Evolutionary conservation across 192 early-diverging fungal genomes (phyloP), one percentile per base, ranked within the genome.

Genomic region (Podila epigama): DNA sequence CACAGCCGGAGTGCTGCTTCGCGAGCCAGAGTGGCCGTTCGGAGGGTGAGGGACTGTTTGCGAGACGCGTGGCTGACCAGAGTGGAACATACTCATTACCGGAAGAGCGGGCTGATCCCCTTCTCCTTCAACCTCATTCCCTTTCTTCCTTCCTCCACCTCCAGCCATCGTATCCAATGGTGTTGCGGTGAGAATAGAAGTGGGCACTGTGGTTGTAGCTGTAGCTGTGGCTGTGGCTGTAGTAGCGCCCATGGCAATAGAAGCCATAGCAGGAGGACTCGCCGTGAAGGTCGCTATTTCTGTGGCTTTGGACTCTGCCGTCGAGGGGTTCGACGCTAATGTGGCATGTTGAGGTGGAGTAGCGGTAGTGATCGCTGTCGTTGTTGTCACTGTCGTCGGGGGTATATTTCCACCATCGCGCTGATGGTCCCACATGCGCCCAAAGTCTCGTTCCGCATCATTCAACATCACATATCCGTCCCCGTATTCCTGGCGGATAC

Each of bases 401-500:
- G 20, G 37, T 40, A 40, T 36, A 10, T 29, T 39, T 8, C 18
- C 58, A 41, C 11, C 12, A 16, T 55, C 53, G 53, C 53, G 53
- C 27, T n/a, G n/a, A n/a, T 10, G 58, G 41, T 60, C 58, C 58
- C 58, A 60, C 58, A 39, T 58, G 32, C 53, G 31, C 33, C 58
- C 58, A 37, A 20, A 20, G 4, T 36, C 36, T 15, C 34, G 25
- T 20, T 72, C 63, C 3, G 29, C 39, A 16, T 62, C 48, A 59
- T 75, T 48, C 20, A 66, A 31, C 10, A 51, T 62, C 10, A 75
- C 48, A 41, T 75, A 75, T 2, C 71, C 65, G 29, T 75, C 57
- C 2, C 71, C 71, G 35, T 51, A 63, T 48, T 68, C 71, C 50
- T 75, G 62, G 22, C 71, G 71, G 28, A 75, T 67, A 18, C 65